phyloP scores from a whole-genome alignment of 2,329 filamentous ascomycete species.

The Pseudogymnoascus sp. region DNA sequence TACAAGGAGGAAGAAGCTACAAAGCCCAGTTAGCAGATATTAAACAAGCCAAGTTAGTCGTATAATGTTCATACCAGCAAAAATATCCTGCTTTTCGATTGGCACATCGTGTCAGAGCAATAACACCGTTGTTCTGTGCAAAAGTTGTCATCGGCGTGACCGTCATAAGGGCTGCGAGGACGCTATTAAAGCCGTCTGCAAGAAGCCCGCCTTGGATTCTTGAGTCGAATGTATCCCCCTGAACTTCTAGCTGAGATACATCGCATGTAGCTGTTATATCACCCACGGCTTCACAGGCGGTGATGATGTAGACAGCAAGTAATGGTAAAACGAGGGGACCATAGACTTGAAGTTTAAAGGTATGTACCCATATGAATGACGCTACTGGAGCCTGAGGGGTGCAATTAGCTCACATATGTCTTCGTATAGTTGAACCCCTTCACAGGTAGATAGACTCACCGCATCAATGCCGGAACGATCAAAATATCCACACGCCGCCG shows the following conservation, averaged over 20 bases:
- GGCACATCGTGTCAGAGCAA: slow-evolving; percentile 72
- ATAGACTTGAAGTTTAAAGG: slow-evolving; percentile 65
- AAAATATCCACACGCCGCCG: slow-evolving; percentile 71
- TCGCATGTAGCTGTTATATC: slow-evolving; percentile 78
- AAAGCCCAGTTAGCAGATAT: not conserved
- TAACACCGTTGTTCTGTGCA: slow-evolving; percentile 80
- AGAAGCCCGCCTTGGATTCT: slow-evolving; percentile 73
- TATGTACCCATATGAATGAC: slow-evolving; percentile 73
- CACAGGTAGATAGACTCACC: slow-evolving; percentile 24
- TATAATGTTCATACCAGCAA: slow-evolving; percentile 37
- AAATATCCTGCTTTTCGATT: slow-evolving; percentile 75
- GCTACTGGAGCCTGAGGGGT: slow-evolving; percentile 46
- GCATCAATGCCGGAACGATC: slow-evolving; percentile 62
- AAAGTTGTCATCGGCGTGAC: slow-evolving; percentile 76
- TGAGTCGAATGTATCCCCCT: slow-evolving; percentile 64
- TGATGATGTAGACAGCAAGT: slow-evolving; percentile 62
- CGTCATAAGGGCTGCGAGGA: slow-evolving; percentile 69
- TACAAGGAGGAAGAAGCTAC: slow-evolving; percentile 63
- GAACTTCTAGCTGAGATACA: slow-evolving; percentile 67
- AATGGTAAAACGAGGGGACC: slow-evolving; percentile 67
- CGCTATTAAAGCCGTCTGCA: slow-evolving; percentile 68
- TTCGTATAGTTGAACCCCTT: not conserved
- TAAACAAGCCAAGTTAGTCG: not conserved
- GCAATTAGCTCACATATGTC: not conserved
- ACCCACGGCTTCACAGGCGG: slow-evolving; percentile 72